These are phyloP conservation scores for Blepharisma japonicum DNA, from an alignment of 73 alveolate genomes.

Conservation along the genomic window DNA sequence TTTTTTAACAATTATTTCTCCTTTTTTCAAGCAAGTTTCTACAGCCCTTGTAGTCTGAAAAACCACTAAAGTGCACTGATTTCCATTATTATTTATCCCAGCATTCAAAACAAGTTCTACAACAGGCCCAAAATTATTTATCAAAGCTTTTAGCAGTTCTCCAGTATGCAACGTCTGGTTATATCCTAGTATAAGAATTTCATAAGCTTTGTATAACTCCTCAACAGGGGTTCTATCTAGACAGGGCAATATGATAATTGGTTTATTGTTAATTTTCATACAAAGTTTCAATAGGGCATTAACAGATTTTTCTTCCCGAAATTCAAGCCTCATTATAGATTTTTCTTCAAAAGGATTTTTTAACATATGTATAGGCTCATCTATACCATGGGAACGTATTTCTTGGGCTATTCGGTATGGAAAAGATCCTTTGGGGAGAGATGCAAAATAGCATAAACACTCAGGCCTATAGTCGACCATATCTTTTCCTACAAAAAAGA, in stretches of 20 bases:
- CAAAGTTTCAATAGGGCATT: not conserved
- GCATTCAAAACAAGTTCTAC: not conserved
- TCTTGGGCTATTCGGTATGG: not conserved
- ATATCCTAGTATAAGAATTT: not conserved
- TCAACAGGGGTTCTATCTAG: slow-evolving; percentile 26
- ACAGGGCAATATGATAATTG: slow-evolving; percentile 2
- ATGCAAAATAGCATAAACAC: not conserved
- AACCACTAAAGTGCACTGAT: not conserved
- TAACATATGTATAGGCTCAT: not conserved
- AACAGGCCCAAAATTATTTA: slow-evolving; percentile 10
- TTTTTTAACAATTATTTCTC: not conserved
- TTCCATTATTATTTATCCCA: not conserved
- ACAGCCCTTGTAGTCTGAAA: slow-evolving; percentile 7
- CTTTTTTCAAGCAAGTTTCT: not conserved
- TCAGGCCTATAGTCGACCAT: slow-evolving; percentile 17
- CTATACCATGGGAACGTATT: not conserved
- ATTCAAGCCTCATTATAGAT: slow-evolving; percentile 17
- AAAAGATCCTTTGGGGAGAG: not conserved
- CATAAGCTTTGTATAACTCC: not conserved
- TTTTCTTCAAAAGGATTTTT: slow-evolving; percentile 12
- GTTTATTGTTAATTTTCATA: not conserved
- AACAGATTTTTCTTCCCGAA: not conserved
- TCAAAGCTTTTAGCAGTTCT: not conserved
- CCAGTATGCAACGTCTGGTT: not conserved
- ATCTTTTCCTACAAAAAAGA: slow-evolving; percentile 18